Conservation (phyloP, 1,139 yeast genomes). For the Yamadazyma dendronema region DNA sequence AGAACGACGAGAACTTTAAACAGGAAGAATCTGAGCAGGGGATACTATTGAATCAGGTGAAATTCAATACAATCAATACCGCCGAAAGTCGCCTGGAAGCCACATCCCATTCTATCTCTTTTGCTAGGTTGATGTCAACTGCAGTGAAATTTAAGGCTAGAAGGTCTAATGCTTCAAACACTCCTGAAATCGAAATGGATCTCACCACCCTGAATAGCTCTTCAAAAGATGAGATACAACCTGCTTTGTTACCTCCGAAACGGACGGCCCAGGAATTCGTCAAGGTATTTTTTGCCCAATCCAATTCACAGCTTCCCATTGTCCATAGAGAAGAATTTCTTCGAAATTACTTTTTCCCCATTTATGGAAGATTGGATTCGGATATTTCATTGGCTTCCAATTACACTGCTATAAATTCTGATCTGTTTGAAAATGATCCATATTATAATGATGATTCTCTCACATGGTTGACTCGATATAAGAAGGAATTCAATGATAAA, state of each 20-base stretch:
- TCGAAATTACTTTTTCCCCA: constrained; percentile 64
- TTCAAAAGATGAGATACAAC: constrained; percentile 22
- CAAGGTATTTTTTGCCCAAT: constrained; percentile 70
- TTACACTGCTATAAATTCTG: constrained; percentile 49
- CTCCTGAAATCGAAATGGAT: constrained; percentile 13
- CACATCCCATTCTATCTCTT: constrained; percentile 42
- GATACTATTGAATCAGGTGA: constrained; percentile 13
- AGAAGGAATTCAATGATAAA: constrained; percentile 26
- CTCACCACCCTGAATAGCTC: constrained; percentile 10
- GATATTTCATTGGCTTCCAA: constrained; percentile 61
- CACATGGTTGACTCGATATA: constrained; percentile 48
- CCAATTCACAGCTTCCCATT: constrained; percentile 79
- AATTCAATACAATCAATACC: constrained; percentile 11
- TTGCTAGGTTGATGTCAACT: constrained; percentile 73
- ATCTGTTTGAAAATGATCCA: constrained; percentile 10
- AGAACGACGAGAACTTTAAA: neutral
- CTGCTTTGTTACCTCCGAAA: constrained; percentile 68
- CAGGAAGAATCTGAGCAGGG: constrained; percentile 11
- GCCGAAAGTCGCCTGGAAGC: constrained; percentile 6
- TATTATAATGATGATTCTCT: constrained; percentile 24
- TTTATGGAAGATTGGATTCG: constrained; percentile 65
- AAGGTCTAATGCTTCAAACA: constrained; percentile 15
- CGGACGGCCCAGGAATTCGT: constrained; percentile 65
- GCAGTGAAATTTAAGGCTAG: constrained; percentile 62
- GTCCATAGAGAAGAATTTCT: constrained; percentile 79